Evolutionary conservation across 2,329 filamentous ascomycete species (phyloP).

Genomic region (Nothophoma quercina): DNA sequence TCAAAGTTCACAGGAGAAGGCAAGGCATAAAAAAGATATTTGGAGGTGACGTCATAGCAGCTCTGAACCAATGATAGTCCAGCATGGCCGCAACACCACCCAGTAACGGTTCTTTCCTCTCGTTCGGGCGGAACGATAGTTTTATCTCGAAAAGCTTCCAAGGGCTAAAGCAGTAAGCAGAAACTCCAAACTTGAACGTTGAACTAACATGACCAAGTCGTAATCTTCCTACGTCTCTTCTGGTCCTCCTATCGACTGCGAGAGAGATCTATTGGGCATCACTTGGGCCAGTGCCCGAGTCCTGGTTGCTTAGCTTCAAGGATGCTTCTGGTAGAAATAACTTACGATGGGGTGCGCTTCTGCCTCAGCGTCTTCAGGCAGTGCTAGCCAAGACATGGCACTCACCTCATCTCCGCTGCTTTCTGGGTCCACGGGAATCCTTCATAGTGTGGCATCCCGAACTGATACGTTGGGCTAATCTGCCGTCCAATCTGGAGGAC

Average conservation of each 20-base stretch:
- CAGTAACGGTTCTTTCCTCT: slow-evolving; percentile 42
- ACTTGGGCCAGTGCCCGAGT: slow-evolving; percentile 38
- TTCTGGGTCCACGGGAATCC: slow-evolving; percentile 38
- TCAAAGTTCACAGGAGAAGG: background rate
- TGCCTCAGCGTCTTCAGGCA: slow-evolving; percentile 30
- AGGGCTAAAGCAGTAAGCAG: slow-evolving; percentile 42
- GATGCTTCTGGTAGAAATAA: slow-evolving; percentile 34
- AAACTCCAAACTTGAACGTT: background rate
- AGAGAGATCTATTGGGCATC: slow-evolving; percentile 45
- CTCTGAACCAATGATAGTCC: slow-evolving; percentile 34
- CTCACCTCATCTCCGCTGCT: slow-evolving; percentile 39
- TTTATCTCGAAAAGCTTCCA: slow-evolving; percentile 43
- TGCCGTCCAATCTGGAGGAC: slow-evolving; percentile 40
- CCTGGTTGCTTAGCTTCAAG: slow-evolving; percentile 46
- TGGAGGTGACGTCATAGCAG: slow-evolving; percentile 38
- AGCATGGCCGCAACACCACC: slow-evolving; percentile 35
- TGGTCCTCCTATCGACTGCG: slow-evolving; percentile 35
- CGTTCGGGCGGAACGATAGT: slow-evolving; percentile 44
- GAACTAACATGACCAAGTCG: slow-evolving; percentile 28
- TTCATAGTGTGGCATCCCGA: slow-evolving; percentile 48
- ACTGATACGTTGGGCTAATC: slow-evolving; percentile 42
- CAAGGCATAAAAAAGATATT: background rate
- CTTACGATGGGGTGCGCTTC: slow-evolving; percentile 39
- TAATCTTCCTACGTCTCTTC: slow-evolving; percentile 39
- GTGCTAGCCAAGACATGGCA: slow-evolving; percentile 38